Evolutionary conservation across 2,329 filamentous ascomycete genomes (phyloP).

Genomic region (Botryotinia calthae): DNA sequence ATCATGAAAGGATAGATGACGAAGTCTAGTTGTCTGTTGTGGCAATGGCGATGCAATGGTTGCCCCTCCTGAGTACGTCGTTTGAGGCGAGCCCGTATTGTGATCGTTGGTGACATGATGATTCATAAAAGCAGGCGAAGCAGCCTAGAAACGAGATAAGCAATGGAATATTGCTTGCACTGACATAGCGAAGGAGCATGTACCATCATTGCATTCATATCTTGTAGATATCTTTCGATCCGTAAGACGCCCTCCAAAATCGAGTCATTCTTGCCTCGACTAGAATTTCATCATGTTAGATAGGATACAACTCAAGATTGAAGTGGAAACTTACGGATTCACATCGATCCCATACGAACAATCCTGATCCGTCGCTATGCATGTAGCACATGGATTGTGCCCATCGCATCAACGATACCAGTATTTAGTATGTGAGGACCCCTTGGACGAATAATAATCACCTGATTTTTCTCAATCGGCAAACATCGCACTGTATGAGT

Average conservation of each 20-base stretch:
- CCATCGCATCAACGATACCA: constrained; percentile 46
- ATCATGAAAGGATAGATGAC: constrained; percentile 9
- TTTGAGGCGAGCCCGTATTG: constrained; percentile 7
- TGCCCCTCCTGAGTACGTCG: background rate
- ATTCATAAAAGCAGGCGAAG: constrained; percentile 4
- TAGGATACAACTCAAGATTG: background rate
- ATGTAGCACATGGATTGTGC: constrained; percentile 43
- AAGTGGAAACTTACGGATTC: constrained; percentile 28
- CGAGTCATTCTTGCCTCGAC: constrained; percentile 50
- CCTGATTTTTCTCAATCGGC: constrained; percentile 49
- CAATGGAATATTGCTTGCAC: background rate
- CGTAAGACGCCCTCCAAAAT: constrained; percentile 50
- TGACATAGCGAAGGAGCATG: background rate
- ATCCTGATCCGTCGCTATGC: constrained; percentile 29
- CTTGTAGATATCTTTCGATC: constrained; percentile 47
- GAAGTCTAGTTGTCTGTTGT: background rate
- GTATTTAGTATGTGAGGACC: background rate
- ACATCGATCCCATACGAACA: constrained; percentile 38
- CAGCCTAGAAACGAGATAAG: constrained; percentile 5
- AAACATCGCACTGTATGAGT: constrained; percentile 46
- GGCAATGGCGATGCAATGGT: background rate
- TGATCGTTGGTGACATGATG: background rate
- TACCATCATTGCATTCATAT: constrained; percentile 40
- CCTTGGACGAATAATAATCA: constrained; percentile 29
- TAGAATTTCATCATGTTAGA: constrained; percentile 25